These are phyloP conservation scores for Colletotrichum karsti DNA, from an alignment of 2,329 filamentous ascomycete species.

Conservation along the genomic window DNA sequence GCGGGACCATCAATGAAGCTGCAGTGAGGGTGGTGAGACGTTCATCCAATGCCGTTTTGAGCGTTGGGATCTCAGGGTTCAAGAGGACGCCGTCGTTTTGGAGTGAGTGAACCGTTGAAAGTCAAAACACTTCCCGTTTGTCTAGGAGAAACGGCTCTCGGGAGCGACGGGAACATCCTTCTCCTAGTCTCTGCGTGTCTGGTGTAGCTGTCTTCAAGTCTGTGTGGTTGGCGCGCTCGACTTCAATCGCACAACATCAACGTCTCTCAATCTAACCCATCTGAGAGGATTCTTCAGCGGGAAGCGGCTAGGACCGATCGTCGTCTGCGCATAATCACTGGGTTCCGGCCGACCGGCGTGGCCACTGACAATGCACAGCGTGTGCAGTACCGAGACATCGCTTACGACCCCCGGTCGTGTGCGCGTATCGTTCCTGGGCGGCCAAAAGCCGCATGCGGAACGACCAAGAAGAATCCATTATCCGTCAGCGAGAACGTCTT, in stretches of 20 bases:
- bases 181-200: not conserved
- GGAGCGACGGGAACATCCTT: slow-evolving; percentile 18
- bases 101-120: slow-evolving; percentile 7
- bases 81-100: slow-evolving; percentile 5
- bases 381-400: not conserved
- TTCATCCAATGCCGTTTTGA: slow-evolving; percentile 1
- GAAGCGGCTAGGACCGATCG: not conserved
- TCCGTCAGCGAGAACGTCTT: too few species aligned
- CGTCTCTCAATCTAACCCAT: not conserved
- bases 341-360: not conserved
- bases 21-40: not conserved
- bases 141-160: not conserved
- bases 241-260: not conserved
- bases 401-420: not conserved
- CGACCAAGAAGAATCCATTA: too few species aligned
- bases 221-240: not conserved
- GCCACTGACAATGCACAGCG: not conserved
- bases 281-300: slow-evolving; percentile 5
- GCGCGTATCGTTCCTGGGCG: not conserved
- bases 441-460: slow-evolving; percentile 1
- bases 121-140: not conserved
- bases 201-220: not conserved
- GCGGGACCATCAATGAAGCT: not conserved
- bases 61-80: not conserved
- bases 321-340: not conserved